Evolutionary conservation across 2,329 filamentous ascomycete genomes (phyloP).

Genomic region (Huntiella bhutanensis): DNA sequence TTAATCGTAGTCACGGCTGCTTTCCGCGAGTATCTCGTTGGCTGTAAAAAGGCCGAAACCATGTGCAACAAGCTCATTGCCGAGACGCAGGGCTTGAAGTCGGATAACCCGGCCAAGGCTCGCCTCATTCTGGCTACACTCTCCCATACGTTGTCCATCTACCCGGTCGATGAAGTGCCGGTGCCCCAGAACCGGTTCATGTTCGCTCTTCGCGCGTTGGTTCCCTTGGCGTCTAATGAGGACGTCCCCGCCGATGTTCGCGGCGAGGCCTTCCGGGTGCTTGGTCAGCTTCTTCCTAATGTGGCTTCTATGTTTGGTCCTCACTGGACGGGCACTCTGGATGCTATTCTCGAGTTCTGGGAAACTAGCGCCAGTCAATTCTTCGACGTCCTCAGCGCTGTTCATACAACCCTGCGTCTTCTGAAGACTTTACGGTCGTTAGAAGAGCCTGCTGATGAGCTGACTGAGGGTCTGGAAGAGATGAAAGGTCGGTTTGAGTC

Average conservation of each 20-base stretch:
- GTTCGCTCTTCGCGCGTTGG: slow-evolving; percentile 64
- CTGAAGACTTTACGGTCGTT: slow-evolving; percentile 43
- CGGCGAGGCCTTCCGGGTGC: slow-evolving; percentile 33
- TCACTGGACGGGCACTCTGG: slow-evolving; percentile 56
- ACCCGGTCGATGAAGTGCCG: slow-evolving; percentile 32
- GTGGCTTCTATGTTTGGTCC: slow-evolving; percentile 72
- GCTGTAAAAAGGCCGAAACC: background rate
- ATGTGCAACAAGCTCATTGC: slow-evolving; percentile 42
- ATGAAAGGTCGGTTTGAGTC: slow-evolving; percentile 22
- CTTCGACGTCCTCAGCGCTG: slow-evolving; percentile 10
- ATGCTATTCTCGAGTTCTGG: slow-evolving; percentile 20
- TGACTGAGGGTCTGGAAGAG: slow-evolving; percentile 50
- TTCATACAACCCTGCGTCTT: slow-evolving; percentile 57
- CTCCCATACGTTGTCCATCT: slow-evolving; percentile 26
- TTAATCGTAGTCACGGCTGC: slow-evolving; percentile 17
- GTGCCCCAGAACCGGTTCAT: slow-evolving; percentile 52
- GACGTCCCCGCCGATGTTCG: slow-evolving; percentile 12
- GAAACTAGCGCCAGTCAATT: background rate
- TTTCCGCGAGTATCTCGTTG: slow-evolving; percentile 1
- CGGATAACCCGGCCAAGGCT: slow-evolving; percentile 9
- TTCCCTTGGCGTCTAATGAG: slow-evolving; percentile 16
- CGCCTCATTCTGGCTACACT: background rate
- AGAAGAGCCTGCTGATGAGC: slow-evolving; percentile 66
- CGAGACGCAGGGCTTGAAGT: slow-evolving; percentile 33
- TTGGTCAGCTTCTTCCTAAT: slow-evolving; percentile 42